Evolutionary conservation across 768 basidiomycete species (phyloP).

Genomic region (Sarcodon sp.): DNA sequence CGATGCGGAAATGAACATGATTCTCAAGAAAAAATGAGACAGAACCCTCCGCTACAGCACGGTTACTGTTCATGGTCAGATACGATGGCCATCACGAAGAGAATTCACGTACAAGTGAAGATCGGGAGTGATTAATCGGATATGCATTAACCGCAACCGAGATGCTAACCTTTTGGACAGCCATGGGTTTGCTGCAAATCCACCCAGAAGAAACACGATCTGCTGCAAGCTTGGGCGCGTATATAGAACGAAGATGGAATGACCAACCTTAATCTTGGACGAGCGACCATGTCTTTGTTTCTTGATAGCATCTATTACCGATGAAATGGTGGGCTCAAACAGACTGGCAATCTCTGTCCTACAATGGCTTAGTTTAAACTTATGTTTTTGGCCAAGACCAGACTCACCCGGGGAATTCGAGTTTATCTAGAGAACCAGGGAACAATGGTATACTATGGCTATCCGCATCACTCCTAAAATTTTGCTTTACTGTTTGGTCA

Average conservation of each 20-base stretch:
- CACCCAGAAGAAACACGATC: conserved; percentile 39
- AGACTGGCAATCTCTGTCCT: background rate
- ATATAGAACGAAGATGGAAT: background rate
- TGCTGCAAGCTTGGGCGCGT: background rate
- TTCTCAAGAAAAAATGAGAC: conserved; percentile 30
- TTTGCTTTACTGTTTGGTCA: no score
- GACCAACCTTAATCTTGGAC: background rate
- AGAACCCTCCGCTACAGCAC: conserved; percentile 42
- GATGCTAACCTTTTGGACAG: conserved; percentile 28
- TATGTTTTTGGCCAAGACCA: no score
- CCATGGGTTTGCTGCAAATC: conserved; percentile 38
- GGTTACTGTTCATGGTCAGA: conserved; percentile 18
- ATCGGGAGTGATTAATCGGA: conserved; percentile 36
- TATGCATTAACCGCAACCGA: conserved; percentile 21
- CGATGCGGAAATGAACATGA: conserved; percentile 32
- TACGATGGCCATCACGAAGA: background rate
- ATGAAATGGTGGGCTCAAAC: background rate
- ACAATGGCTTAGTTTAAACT: no score
- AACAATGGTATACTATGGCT: no score
- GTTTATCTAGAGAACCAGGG: no score
- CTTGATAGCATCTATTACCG: background rate
- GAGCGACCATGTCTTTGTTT: background rate
- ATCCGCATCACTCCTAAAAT: no score
- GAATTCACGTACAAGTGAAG: conserved; percentile 33
- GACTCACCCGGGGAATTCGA: no score